Evolutionary conservation across 495 filamentous ascomycete species (phyloP).

Genomic region (Xylaria longipes): DNA sequence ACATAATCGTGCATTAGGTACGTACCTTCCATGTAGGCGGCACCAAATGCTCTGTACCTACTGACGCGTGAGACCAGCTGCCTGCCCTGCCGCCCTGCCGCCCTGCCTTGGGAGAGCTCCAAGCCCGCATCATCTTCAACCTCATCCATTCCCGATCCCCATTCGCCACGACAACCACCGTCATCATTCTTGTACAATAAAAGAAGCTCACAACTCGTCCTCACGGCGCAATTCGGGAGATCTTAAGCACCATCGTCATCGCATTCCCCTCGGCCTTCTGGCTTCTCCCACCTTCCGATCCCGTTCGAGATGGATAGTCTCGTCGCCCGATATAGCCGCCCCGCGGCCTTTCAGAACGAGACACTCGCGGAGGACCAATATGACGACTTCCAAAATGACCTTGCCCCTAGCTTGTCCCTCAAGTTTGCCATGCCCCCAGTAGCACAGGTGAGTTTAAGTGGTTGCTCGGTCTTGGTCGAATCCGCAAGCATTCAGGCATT

Average conservation of each 20-base stretch:
- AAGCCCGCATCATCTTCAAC: conserved; percentile 26
- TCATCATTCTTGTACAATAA: not conserved
- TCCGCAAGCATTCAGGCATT: not conserved
- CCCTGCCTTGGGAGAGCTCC: conserved; percentile 30
- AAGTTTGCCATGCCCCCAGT: conserved; percentile 96
- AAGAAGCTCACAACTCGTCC: not conserved
- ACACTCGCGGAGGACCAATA: conserved; percentile 66
- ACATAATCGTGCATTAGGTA: conserved; percentile 15
- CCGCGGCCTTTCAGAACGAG: conserved; percentile 70
- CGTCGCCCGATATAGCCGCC: conserved; percentile 84
- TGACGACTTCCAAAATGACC: conserved; percentile 72
- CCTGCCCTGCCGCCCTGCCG: conserved; percentile 28
- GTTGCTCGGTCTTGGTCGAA: not conserved
- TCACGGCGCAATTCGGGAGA: not conserved
- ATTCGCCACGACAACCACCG: not conserved
- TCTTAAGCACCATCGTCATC: not conserved
- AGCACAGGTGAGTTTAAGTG: conserved; percentile 70
- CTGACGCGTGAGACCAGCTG: conserved; percentile 45
- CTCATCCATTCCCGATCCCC: conserved; percentile 16
- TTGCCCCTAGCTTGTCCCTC: conserved; percentile 73
- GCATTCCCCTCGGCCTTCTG: not conserved
- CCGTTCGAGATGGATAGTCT: conserved; percentile 80
- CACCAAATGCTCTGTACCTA: conserved; percentile 1
- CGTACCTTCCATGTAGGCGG: not conserved
- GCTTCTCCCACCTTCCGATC: not conserved